phyloP scores from a whole-genome alignment of 805 yeast species.

The Candida orba region DNA sequence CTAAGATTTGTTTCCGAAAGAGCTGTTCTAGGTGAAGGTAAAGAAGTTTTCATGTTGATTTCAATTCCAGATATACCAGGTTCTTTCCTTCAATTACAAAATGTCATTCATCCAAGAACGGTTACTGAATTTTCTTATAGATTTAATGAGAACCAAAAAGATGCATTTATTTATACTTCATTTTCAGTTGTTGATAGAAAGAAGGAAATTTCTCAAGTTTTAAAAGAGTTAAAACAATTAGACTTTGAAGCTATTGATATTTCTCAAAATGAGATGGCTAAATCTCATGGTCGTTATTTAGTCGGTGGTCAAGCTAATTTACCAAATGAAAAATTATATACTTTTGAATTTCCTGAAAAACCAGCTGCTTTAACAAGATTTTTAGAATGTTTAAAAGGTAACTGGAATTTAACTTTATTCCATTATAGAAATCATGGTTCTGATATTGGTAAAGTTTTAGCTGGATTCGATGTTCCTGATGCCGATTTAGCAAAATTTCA shows the following conservation, averaged over 20 bases:
- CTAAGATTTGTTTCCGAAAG: slow-evolving; percentile 93
- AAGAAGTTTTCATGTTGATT: slow-evolving; percentile 85
- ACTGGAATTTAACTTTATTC: slow-evolving; percentile 92
- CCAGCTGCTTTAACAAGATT: slow-evolving; percentile 90
- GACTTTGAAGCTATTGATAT: slow-evolving; percentile 79
- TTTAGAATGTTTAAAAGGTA: slow-evolving; percentile 57
- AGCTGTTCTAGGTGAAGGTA: slow-evolving; percentile 97
- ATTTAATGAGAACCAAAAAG: slow-evolving; percentile 31
- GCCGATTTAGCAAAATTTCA: slow-evolving; percentile 59
- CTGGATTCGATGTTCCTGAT: slow-evolving; percentile 82
- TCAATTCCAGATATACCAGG: slow-evolving; percentile 93
- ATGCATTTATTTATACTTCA: slow-evolving; percentile 81
- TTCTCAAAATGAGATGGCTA: slow-evolving; percentile 90
- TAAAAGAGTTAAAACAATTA: slow-evolving; percentile 46
- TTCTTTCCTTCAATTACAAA: slow-evolving; percentile 71
- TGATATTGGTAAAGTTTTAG: slow-evolving; percentile 86
- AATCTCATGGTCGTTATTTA: slow-evolving; percentile 90
- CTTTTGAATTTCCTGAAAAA: slow-evolving; percentile 94
- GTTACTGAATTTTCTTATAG: slow-evolving; percentile 95
- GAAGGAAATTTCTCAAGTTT: slow-evolving; percentile 61
- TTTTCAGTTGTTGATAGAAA: slow-evolving; percentile 75
- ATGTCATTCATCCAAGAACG: slow-evolving; percentile 74
- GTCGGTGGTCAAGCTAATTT: slow-evolving; percentile 86
- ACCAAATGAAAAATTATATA: slow-evolving; percentile 66
- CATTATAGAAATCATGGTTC: slow-evolving; percentile 97